A percentile compares a stretch with the other conserved stretches of the same genome.
phyloP scores from a whole-genome alignment of 345 rosid species.

The Litchi chinensis region DNA sequence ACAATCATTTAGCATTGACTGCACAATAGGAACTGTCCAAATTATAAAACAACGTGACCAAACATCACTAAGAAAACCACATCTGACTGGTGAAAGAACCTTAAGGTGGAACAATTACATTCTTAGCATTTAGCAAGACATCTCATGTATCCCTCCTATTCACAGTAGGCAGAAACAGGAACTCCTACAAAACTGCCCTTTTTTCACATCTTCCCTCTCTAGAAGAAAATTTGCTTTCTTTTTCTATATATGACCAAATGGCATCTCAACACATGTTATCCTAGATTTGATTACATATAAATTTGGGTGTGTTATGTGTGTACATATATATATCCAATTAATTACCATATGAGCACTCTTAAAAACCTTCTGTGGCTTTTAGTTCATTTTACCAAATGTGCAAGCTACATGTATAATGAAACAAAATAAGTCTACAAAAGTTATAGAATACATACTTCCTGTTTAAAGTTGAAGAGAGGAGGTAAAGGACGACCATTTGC shows the following conservation, averaged over 20 bases:
- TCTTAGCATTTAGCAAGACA: no score
- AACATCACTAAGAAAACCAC: background rate
- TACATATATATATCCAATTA: no score
- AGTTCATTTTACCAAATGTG: background rate
- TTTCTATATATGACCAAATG: no score
- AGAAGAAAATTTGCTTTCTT: background rate
- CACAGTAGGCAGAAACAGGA: no score
- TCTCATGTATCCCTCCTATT: no score
- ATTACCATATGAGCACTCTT: background rate
- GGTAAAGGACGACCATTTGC: slow-evolving; percentile 63
- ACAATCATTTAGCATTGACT: background rate
- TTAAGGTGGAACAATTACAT: background rate
- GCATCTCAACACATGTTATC: background rate
- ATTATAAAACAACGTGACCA: background rate
- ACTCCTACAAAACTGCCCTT: no score
- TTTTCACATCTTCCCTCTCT: background rate
- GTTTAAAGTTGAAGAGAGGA: slow-evolving; percentile 68
- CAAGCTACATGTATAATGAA: background rate
- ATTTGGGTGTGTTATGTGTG: no score
- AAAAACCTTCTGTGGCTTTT: background rate
- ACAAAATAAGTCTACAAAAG: background rate
- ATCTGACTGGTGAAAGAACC: background rate
- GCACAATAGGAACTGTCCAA: background rate
- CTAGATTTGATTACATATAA: no score
- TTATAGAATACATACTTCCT: slow-evolving; percentile 49